These are phyloP conservation scores for Candida dendrica DNA, from an alignment of 805 yeast genomes.

Conservation along the genomic window DNA sequence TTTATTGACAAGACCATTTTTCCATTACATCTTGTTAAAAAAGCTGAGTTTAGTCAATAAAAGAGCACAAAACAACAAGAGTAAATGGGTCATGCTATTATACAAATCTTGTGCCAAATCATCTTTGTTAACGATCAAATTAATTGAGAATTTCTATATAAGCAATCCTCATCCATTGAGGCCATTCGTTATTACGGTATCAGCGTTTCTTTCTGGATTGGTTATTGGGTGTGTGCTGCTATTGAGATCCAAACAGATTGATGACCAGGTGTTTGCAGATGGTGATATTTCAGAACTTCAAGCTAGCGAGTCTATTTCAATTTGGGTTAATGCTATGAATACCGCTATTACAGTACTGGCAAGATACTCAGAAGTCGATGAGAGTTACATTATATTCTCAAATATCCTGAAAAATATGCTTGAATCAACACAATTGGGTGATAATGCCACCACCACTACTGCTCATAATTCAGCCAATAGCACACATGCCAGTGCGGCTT, in stretches of 20 bases:
- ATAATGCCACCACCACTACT: not conserved
- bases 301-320: constrained; percentile 4
- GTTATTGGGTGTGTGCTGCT: constrained; percentile 27
- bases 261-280: constrained; percentile 11
- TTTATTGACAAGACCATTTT: constrained; percentile 35
- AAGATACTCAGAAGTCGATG: constrained; percentile 15
- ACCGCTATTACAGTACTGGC: constrained; percentile 13
- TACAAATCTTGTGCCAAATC: constrained; percentile 31
- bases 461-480: not conserved
- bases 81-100: constrained; percentile 12
- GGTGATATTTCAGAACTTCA: constrained; percentile 5
- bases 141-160: constrained; percentile 20
- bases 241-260: constrained; percentile 10
- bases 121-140: constrained; percentile 26
- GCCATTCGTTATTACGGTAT: constrained; percentile 26
- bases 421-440: constrained; percentile 8
- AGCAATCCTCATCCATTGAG: constrained; percentile 28
- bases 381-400: constrained; percentile 11
- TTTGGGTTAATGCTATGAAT: constrained; percentile 14
- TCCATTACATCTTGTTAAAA: constrained; percentile 24
- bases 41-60: constrained; percentile 14
- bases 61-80: constrained; percentile 9
- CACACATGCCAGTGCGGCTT: not conserved
- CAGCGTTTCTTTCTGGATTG: constrained; percentile 30
- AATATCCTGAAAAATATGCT: constrained; percentile 11